Percentiles rank a stretch among this genome's conserved stretches.
phyloP scores from a whole-genome alignment of 2,329 filamentous ascomycete species.

The Fusarium sp. region DNA sequence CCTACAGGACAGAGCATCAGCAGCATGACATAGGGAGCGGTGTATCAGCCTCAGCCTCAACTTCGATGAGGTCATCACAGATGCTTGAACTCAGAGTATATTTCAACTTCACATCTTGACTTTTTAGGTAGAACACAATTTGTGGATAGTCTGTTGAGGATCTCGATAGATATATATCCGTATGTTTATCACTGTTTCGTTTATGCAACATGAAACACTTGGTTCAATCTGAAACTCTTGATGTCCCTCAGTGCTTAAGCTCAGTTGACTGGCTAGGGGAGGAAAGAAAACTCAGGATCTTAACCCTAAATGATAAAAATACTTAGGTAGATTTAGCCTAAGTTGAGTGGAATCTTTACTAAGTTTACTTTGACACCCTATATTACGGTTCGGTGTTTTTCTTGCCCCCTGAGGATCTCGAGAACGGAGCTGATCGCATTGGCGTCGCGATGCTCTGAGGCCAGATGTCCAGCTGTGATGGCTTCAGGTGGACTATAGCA shows the following conservation, averaged over 20 bases:
- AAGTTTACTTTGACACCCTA: too few species aligned
- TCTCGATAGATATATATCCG: neutral
- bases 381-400: too few species aligned
- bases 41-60: conserved; percentile 22
- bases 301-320: too few species aligned
- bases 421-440: neutral
- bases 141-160: neutral
- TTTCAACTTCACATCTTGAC: conserved; percentile 14
- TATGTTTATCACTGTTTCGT: neutral
- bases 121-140: neutral
- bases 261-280: neutral
- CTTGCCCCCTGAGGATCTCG: too few species aligned
- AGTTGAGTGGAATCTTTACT: too few species aligned
- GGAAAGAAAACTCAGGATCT: too few species aligned
- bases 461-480: neutral
- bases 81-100: conserved; percentile 12
- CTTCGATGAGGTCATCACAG: conserved; percentile 38
- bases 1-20: neutral
- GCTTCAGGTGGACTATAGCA: too few species aligned
- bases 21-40: conserved; percentile 5
- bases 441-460: neutral
- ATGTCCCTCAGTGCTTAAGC: neutral
- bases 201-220: conserved; percentile 12
- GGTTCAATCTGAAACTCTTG: neutral
- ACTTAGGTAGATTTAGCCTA: too few species aligned